Evolutionary conservation across 2,329 filamentous ascomycete species (phyloP), one percentile per base, ranked within the genome.

Genomic region (Beauveria rudraprayagi): DNA sequence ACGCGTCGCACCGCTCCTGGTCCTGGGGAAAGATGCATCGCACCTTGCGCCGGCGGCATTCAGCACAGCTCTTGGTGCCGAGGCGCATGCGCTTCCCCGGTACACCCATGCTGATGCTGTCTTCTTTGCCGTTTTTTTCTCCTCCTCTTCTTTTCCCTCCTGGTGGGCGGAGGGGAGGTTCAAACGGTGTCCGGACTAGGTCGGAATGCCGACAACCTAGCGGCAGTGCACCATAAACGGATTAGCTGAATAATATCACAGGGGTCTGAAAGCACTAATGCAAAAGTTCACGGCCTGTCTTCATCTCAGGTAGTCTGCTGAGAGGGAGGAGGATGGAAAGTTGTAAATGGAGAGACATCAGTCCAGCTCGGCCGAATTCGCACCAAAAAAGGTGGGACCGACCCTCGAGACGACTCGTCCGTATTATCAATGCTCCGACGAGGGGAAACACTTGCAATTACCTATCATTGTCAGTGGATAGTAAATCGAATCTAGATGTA

Each of bases 1-100:
- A 81, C 65, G 75, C 76, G 34, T 73, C 73, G 66, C 77, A 81
- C 56, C 72, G 67, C 22, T 58, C 52, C 55, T 71, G 74, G 43
- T 72, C 72, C n/a, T 70, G 63, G 28, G 70, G 69, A 61, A 73
- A 78, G 56, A 77, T 75, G 67, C 79, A 82, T 57, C 75, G 73
- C 30, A 80, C 78, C 68, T 80, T 81, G 56, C 79, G 76, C 43
- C 78, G 75, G 46, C 77, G 75, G 62, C 79, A 80, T 73, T 73
- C 73, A 30, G 66, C 63, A 59, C 73, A 75, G 61, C 70, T 73
- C 62, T 66, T 69, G 3, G 69, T 74, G 16, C 73, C 71, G 3
- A 70, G 62, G 3, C 71, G 68, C 66, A 70, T 68, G 10, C 67
- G 70, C 48, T 70, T 73, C 9, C 63, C 50, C 22, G 59, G 30